Base-by-base conservation (phyloP, 2,329 filamentous ascomycete species). In the Pyricularia grisea region DNA sequence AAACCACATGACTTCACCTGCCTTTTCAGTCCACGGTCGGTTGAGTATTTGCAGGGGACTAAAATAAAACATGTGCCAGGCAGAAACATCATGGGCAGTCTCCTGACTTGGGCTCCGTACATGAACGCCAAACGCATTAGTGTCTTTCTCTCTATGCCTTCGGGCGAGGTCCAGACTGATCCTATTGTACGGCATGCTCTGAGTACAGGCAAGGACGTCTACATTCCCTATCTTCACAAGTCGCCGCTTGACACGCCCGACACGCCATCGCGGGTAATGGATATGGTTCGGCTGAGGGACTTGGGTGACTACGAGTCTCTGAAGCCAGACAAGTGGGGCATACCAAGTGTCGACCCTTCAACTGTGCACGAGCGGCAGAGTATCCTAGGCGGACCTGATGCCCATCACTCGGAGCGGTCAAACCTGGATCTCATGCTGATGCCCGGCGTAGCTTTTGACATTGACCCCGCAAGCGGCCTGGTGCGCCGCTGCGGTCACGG, bases 111-210 rank as follows among this genome's bases (percentile, higher is more conserved):
- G 74, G 84, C 87, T 67, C 90, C 93, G 68, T 99, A 97, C 77
- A 81, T 87, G 72, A 83, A 89, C 68, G 94, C 95, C 61, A 85
- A 83, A 70, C 85, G 88, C 68, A 87, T 99, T 75, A 93, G 92
- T 73, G 85, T 99, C 69, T 99, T 97, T 77, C 84, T 99, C 20
- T 95, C 94, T 12, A 99, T 99, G 95, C 93, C 94, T 0, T 81
- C 83, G 11, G 91, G 90, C 28, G 95, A 99, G 80, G 86, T 97
- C 30, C 92, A 93, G 73, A 99, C 95, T 1, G 88, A 90, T 67
- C 82, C 84, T 66, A 92, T 98, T 68, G 92, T 98, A 10, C 87
- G 87, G 31, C 88, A 97, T 81, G 94, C 94, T 14, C 83, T 99
- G 30, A 79, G 81, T 7, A 79, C 83, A 3, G 92, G 92, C 58